Conservation (phyloP, 768 basidiomycete genomes). For the Lentinula boryana region DNA sequence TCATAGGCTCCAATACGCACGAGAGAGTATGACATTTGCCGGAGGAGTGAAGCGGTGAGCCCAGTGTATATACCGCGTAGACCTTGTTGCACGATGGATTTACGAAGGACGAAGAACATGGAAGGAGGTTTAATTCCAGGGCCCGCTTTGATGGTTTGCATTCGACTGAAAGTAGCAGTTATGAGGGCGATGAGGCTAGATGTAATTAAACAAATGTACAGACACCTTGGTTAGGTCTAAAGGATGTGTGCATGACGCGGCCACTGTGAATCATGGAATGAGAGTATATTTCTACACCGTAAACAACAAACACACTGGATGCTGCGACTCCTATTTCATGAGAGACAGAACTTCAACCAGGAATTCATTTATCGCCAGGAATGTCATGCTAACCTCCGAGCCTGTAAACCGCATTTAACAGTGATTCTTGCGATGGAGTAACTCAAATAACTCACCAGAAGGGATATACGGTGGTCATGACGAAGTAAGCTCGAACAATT, state of each 20-base stretch:
- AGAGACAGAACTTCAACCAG: not conserved
- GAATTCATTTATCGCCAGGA: not conserved
- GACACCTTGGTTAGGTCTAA: conserved; percentile 84
- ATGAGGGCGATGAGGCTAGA: not conserved
- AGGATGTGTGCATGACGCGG: conserved; percentile 77
- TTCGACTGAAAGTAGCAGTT: conserved; percentile 43
- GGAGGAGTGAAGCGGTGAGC: conserved; percentile 73
- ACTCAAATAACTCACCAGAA: conserved; percentile 36
- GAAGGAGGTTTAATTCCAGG: conserved; percentile 51
- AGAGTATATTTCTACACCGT: not conserved
- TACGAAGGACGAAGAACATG: conserved; percentile 56
- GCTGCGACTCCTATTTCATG: conserved; percentile 47
- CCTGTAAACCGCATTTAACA: conserved; percentile 28
- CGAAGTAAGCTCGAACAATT: not conserved
- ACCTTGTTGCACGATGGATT: conserved; percentile 62
- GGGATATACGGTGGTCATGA: conserved; percentile 37
- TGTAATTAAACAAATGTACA: conserved; percentile 15
- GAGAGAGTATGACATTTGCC: conserved; percentile 90
- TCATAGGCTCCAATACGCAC: conserved; percentile 83
- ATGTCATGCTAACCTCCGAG: conserved; percentile 49
- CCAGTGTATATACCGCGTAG: conserved; percentile 75
- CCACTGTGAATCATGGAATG: conserved; percentile 41
- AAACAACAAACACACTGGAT: conserved; percentile 38
- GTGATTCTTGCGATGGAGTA: not conserved
- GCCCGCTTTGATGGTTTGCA: conserved; percentile 62